phyloP scores from a whole-genome alignment of 345 rosid genomes.

The Moricandia arvensis region DNA sequence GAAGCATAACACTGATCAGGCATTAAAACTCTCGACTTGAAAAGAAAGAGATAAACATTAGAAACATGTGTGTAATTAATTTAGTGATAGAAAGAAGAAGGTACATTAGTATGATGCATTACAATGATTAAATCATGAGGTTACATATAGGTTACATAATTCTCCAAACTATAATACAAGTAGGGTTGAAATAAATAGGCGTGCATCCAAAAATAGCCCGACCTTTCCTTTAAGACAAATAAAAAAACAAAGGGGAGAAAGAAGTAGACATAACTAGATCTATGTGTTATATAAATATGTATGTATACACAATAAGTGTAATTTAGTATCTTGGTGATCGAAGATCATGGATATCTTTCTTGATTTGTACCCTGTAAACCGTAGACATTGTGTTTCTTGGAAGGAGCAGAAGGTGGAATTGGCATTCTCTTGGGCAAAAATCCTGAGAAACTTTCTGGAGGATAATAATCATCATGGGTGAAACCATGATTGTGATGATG shows the following conservation, averaged over 20 bases:
- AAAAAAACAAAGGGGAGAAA: background rate
- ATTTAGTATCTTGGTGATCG: background rate
- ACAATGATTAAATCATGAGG: constrained; percentile 26
- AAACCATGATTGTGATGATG: constrained; percentile 4
- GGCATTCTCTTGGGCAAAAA: constrained; percentile 59
- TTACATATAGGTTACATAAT: constrained; percentile 6
- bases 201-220: constrained; percentile 33
- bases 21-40: background rate
- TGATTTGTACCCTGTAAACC: constrained; percentile 42
- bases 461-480: constrained; percentile 27
- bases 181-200: constrained; percentile 26
- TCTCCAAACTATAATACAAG: constrained; percentile 26
- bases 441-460: constrained; percentile 41
- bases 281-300: constrained; percentile 12
- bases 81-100: constrained; percentile 4
- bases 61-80: background rate
- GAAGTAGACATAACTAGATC: constrained; percentile 22
- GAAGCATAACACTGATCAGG: background rate
- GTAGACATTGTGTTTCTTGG: constrained; percentile 59
- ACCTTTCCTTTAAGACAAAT: constrained; percentile 7
- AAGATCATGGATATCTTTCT: constrained; percentile 40
- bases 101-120: constrained; percentile 19
- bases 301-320: constrained; percentile 10
- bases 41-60: background rate
- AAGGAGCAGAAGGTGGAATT: constrained; percentile 71